Evolutionary conservation across 2,329 filamentous ascomycete species (phyloP), one percentile per base, ranked within the genome.

Genomic region (Aspergillus neotritici): DNA sequence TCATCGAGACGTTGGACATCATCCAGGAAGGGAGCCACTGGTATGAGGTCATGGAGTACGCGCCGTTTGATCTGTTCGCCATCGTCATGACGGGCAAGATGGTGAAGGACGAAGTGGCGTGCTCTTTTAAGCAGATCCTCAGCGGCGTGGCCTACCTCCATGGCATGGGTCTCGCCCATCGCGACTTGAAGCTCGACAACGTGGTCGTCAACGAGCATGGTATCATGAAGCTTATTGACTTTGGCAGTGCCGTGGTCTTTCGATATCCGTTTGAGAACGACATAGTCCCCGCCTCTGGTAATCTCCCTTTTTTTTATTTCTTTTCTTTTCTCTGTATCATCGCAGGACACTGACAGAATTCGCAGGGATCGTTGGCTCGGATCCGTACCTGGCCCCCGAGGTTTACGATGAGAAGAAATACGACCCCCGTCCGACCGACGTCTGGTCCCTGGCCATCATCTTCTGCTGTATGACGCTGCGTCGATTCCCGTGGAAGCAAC

Each of bases 41-140:
- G 88, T 98, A 89, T 60, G 91, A 97, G 61, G 93, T 98, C 33
- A 98, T 98, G 93, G 93, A 98, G 63, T 98, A 94, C 61, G 93
- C 90, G 9, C 93, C 93, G 0, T 98, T 77, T 60, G 93, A 98
- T 64, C 77, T 98, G 25, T 98, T 98, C 63, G 93, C 93, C 10
- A 95, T 94, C 52, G 93, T 98, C 53, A 98, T 98, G 93, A 97
- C 93, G 0, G 93, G 93, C 30, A 94, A 89, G 69, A 98, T 98
- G 93, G 80, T 81, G 32, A 82, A 88, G 46, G 86, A 94, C 55
- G 93, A 98, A 65, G 80, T 97, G 47, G 83, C 83, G 3, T 98
- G 93, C 67, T 84, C 84, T 48, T 97, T 95, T 58, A 73, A 97
- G 53, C 93, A 98, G 65, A 96, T 98, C 50, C 71, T 98, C 44